Evolutionary conservation across 2,329 filamentous ascomycete genomes (phyloP).

Genomic region (Stachybotrys chlorohalonatus): DNA sequence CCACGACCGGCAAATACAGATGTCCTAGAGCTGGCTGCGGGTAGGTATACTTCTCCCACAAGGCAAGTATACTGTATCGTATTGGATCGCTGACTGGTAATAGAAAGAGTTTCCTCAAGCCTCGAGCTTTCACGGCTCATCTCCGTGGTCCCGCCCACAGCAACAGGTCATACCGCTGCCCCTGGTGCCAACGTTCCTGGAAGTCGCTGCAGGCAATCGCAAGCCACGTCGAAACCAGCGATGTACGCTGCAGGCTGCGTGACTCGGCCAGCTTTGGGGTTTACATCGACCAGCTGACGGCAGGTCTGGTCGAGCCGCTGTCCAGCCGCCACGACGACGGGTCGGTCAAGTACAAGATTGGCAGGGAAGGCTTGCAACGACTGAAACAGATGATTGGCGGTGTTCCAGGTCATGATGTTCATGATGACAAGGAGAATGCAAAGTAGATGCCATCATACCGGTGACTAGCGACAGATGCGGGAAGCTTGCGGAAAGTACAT

Average conservation of each 20-base stretch:
- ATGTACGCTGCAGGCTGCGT: constrained; percentile 32
- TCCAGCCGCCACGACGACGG: constrained; percentile 13
- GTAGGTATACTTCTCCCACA: constrained; percentile 22
- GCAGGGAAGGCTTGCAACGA: not conserved
- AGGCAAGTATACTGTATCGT: too few species aligned
- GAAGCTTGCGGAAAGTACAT: too few species aligned
- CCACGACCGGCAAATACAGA: constrained; percentile 32
- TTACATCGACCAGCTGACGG: constrained; percentile 22
- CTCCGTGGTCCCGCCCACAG: constrained; percentile 34
- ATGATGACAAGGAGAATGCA: not conserved
- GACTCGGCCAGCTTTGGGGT: constrained; percentile 24
- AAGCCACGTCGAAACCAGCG: constrained; percentile 38
- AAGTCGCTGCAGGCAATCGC: constrained; percentile 31
- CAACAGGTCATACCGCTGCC: constrained; percentile 27
- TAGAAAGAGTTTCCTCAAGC: constrained; percentile 31
- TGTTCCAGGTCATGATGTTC: not conserved
- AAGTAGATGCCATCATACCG: not conserved
- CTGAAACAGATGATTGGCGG: not conserved
- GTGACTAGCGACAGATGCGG: too few species aligned
- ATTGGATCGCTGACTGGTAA: not conserved
- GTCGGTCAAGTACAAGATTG: not conserved
- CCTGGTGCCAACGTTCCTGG: constrained; percentile 33
- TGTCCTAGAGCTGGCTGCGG: constrained; percentile 46
- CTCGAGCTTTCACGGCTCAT: constrained; percentile 27
- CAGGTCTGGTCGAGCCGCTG: constrained; percentile 17